Conservation (phyloP, 139 green algal species). For the Picochlorum costavermella region DNA sequence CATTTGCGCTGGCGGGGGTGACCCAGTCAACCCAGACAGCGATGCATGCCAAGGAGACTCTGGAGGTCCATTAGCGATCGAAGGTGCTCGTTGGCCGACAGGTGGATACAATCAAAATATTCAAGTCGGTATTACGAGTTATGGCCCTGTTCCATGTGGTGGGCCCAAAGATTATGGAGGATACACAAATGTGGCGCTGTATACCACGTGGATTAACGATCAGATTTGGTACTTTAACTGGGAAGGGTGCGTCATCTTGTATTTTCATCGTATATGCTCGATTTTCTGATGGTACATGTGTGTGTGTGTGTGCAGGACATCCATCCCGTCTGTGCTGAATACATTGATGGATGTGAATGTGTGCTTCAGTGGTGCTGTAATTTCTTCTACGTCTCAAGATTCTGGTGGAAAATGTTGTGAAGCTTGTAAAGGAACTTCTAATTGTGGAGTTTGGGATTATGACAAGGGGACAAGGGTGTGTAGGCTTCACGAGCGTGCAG, state of each 20-base stretch:
- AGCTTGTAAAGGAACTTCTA: neutral
- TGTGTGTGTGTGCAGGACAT: neutral
- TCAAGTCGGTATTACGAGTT: conserved; percentile 3
- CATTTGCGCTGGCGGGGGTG: neutral
- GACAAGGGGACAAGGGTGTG: neutral
- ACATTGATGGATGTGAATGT: too few species aligned
- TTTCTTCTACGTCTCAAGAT: neutral
- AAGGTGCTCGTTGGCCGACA: neutral
- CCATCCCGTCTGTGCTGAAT: neutral
- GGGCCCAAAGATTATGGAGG: neutral
- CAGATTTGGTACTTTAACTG: conserved; percentile 5
- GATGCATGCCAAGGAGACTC: neutral
- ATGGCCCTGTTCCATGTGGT: neutral
- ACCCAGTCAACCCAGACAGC: neutral
- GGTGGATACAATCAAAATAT: conserved; percentile 2
- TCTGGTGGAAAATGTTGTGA: conserved; percentile 2
- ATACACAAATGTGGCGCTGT: neutral
- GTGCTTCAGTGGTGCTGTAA: neutral
- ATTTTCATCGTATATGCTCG: neutral
- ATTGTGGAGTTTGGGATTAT: neutral
- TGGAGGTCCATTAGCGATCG: neutral
- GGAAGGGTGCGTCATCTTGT: neutral
- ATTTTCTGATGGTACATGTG: too few species aligned
- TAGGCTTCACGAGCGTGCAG: neutral
- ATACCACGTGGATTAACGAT: neutral